These are phyloP conservation scores for Crassisporium funariophilum DNA, from an alignment of 768 basidiomycete genomes.

Conservation along the genomic window DNA sequence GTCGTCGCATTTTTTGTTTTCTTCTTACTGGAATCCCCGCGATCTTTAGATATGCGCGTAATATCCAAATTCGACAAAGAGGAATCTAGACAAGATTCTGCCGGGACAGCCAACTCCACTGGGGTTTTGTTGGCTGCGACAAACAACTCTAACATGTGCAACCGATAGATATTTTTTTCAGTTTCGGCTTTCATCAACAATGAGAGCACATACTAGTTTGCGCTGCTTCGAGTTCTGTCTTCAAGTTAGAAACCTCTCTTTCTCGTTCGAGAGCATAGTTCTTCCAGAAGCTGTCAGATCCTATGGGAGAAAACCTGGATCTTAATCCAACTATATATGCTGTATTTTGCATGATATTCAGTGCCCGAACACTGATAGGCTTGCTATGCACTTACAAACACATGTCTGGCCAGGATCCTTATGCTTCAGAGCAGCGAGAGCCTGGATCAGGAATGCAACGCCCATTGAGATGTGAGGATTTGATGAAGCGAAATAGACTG, in stretches of 20 bases:
- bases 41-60: no score
- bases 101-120: no score
- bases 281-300: slow-evolving; percentile 37
- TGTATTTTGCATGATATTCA: slow-evolving; percentile 18
- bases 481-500: slow-evolving; percentile 14
- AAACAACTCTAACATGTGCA: not conserved
- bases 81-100: no score
- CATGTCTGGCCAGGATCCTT: slow-evolving; percentile 45
- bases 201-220: slow-evolving; percentile 38
- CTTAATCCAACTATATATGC: slow-evolving; percentile 49
- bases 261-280: slow-evolving; percentile 45
- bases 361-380: not conserved
- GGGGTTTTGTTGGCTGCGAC: not conserved
- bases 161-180: no score
- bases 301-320: slow-evolving; percentile 18
- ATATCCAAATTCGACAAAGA: no score
- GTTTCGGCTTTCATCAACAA: not conserved
- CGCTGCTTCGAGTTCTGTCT: slow-evolving; percentile 42
- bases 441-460: slow-evolving; percentile 36
- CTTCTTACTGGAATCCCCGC: no score
- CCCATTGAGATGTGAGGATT: not conserved
- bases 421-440: slow-evolving; percentile 45
- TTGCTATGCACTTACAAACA: slow-evolving; percentile 33
- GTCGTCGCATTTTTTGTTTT: no score
- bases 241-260: slow-evolving; percentile 36